These are phyloP conservation scores for Micromonas commoda DNA, from an alignment of 139 green algal species.

Conservation along the genomic window DNA sequence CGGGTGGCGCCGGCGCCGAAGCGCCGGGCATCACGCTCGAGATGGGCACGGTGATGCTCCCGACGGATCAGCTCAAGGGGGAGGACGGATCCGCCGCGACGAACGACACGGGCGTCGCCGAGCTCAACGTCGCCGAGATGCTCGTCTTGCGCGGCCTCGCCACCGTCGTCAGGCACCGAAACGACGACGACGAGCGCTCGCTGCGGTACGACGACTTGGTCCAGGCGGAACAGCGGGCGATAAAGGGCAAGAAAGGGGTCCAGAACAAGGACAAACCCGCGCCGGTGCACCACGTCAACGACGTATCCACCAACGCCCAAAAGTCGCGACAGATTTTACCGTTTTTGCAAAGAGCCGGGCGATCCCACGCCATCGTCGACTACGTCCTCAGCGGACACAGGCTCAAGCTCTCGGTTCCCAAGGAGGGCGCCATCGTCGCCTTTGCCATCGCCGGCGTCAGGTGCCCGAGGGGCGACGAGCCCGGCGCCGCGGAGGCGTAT, in stretches of 20 bases:
- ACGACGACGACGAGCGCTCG: constrained; percentile 64
- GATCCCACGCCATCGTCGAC: constrained; percentile 66
- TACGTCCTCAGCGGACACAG: constrained; percentile 74
- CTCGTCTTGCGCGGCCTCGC: constrained; percentile 77
- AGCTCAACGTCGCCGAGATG: constrained; percentile 66
- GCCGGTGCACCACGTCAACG: constrained; percentile 68
- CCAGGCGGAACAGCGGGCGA: constrained; percentile 70
- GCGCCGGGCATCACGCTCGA: background rate
- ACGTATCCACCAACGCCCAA: constrained; percentile 54
- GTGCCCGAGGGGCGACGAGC: constrained; percentile 62
- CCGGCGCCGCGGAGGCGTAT: constrained; percentile 74
- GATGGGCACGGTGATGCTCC: background rate
- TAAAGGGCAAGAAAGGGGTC: constrained; percentile 68
- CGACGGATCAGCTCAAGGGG: too few relatives aligned
- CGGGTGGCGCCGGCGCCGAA: background rate
- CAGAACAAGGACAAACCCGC: constrained; percentile 70
- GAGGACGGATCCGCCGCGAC: too few relatives aligned
- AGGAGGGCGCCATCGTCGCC: constrained; percentile 76
- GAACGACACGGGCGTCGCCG: constrained; percentile 24
- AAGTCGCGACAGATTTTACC: constrained; percentile 84
- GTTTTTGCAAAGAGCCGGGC: constrained; percentile 80
- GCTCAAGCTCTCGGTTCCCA: constrained; percentile 73
- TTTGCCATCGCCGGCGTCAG: constrained; percentile 82
- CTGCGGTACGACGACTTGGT: constrained; percentile 81
- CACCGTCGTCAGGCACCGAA: constrained; percentile 62